phyloP scores from a whole-genome alignment of 257 asterid genomes.

The Fraxinus excelsior region DNA sequence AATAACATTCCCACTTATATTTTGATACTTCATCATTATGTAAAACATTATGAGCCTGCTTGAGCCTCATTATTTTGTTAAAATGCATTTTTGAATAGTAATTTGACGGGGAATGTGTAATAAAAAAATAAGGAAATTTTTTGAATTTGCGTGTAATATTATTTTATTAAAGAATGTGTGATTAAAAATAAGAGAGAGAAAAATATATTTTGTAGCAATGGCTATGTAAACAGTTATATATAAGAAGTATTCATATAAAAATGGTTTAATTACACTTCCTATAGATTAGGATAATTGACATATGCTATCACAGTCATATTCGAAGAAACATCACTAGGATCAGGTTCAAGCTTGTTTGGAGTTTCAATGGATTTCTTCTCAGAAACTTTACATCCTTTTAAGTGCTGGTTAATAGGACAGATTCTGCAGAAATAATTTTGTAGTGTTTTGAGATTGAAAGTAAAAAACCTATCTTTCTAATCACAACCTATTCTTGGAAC shows the following conservation, averaged over 20 bases:
- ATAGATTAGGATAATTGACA: not conserved
- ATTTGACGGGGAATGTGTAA: too few species aligned
- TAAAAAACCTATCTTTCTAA: constrained; percentile 10
- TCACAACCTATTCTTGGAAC: constrained; percentile 14
- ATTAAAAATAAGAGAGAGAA: too few species aligned
- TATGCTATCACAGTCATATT: not conserved
- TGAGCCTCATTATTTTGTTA: too few species aligned
- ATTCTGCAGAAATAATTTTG: constrained; percentile 4
- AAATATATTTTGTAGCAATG: too few species aligned
- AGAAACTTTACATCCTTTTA: not conserved
- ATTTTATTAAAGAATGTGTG: too few species aligned
- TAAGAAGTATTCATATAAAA: not conserved
- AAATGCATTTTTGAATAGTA: too few species aligned
- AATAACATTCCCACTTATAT: too few species aligned
- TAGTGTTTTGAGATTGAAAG: not conserved
- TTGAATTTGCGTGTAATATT: too few species aligned
- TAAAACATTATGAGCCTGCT: too few species aligned
- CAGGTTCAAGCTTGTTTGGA: constrained; percentile 1
- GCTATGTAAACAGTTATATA: too few species aligned
- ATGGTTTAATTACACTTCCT: not conserved
- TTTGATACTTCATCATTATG: too few species aligned
- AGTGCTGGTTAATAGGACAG: constrained; percentile 4
- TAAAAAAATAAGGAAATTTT: too few species aligned
- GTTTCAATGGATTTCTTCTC: not conserved
- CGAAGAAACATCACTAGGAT: not conserved